A percentile compares a stretch with the other conserved stretches of the same genome.
These are phyloP conservation scores for Nicotiana tabacum DNA, from an alignment of 257 asterid species.

Conservation along the genomic window DNA sequence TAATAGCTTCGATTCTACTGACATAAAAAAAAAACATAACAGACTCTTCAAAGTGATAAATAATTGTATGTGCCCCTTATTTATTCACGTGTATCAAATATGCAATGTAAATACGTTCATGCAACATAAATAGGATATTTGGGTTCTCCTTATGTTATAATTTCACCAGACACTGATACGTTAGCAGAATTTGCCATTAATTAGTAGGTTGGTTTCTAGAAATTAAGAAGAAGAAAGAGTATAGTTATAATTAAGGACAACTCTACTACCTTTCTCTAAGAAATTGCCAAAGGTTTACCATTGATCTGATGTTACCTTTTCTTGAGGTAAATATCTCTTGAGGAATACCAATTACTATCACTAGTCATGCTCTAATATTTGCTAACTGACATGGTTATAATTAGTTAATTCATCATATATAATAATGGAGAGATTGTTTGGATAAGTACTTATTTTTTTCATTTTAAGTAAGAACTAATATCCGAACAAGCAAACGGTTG, in stretches of 20 bases:
- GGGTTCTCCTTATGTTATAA: not conserved
- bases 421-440: not conserved
- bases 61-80: not conserved
- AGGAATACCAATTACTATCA: not conserved
- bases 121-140: too few species aligned
- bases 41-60: not conserved
- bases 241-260: not conserved
- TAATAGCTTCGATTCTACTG: not conserved
- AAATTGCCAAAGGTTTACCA: not conserved
- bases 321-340: not conserved
- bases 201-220: not conserved
- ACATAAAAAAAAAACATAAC: not conserved
- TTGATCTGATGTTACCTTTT: conserved; percentile 5
- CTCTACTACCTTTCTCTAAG: not conserved
- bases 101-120: not conserved
- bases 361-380: not conserved
- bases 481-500: not conserved
- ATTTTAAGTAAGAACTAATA: too few species aligned
- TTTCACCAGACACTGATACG: not conserved
- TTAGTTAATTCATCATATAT: not conserved
- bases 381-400: not conserved
- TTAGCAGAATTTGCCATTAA: not conserved
- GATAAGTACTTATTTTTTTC: not conserved
- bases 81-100: not conserved
- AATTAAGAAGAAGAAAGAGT: not conserved